A percentile compares a stretch with the other conserved stretches of the same genome.
Conservation (phyloP, 2,329 filamentous ascomycete species). For the Delphinella strobiligena region DNA sequence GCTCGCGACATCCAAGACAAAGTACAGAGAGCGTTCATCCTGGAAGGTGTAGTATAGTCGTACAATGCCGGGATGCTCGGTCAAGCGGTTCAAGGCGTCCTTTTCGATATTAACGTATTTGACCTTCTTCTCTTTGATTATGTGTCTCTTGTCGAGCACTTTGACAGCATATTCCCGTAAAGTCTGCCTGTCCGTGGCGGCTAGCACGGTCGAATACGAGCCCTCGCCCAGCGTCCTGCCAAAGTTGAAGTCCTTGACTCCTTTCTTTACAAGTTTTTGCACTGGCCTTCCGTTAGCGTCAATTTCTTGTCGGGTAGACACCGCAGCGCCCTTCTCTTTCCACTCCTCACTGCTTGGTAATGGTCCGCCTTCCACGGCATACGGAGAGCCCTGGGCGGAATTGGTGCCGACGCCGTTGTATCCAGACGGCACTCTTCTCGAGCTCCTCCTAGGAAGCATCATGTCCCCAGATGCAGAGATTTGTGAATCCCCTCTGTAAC, state of each 20-base stretch:
- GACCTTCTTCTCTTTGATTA: conserved; percentile 99
- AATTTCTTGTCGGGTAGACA: conserved; percentile 67
- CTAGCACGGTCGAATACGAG: conserved; percentile 91
- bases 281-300: conserved; percentile 76
- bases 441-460: conserved; percentile 63
- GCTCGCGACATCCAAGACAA: conserved; percentile 85
- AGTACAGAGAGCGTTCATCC: conserved; percentile 90
- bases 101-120: conserved; percentile 99
- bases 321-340: conserved; percentile 89
- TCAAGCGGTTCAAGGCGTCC: conserved; percentile 89
- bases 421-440: conserved; percentile 50
- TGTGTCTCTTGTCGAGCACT: conserved; percentile 94
- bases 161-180: conserved; percentile 97
- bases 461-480: conserved; percentile 27
- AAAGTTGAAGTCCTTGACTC: conserved; percentile 93
- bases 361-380: conserved; percentile 42
- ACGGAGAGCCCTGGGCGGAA: conserved; percentile 30
- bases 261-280: conserved; percentile 82
- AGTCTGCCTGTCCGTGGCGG: conserved; percentile 86
- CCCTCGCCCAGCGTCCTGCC: conserved; percentile 84
- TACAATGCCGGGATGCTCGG: conserved; percentile 92
- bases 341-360: conserved; percentile 73
- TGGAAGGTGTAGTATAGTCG: conserved; percentile 98
- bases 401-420: conserved; percentile 2
- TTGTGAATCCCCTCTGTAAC: conserved; percentile 55